Conservation (phyloP, 441 rosid genomes). For the Melastoma candidum region DNA sequence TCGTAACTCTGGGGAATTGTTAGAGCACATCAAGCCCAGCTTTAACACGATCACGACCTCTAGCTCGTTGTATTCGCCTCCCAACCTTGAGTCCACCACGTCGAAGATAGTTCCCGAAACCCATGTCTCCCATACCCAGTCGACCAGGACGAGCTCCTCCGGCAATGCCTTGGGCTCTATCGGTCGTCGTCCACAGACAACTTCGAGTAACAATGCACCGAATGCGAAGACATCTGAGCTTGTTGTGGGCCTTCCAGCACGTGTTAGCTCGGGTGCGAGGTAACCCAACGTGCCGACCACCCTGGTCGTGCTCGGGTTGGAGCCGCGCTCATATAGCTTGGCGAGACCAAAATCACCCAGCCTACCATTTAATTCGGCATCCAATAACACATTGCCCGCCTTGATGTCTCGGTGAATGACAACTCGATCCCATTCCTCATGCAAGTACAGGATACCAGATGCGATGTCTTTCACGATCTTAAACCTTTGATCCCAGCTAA, state of each 20-base stretch:
- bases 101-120: conserved; percentile 32
- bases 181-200: conserved; percentile 68
- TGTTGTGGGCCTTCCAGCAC: conserved; percentile 65
- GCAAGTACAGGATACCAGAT: conserved; percentile 59
- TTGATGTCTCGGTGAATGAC: conserved; percentile 81
- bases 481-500: conserved; percentile 68
- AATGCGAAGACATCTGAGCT: conserved; percentile 74
- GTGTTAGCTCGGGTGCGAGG: conserved; percentile 71
- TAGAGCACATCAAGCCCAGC: conserved; percentile 73
- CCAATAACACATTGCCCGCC: conserved; percentile 68
- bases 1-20: conserved; percentile 32
- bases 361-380: conserved; percentile 45
- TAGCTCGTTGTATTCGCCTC: conserved; percentile 29
- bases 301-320: conserved; percentile 67
- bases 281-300: conserved; percentile 87
- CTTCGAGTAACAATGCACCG: conserved; percentile 74
- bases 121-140: conserved; percentile 46
- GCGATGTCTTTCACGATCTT: conserved; percentile 65
- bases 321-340: conserved; percentile 54
- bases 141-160: conserved; percentile 59
- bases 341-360: conserved; percentile 52
- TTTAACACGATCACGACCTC: conserved; percentile 43
- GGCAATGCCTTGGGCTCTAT: conserved; percentile 39
- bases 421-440: conserved; percentile 69
- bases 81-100: conserved; percentile 37